A percentile compares a stretch with the other conserved stretches of the same genome.
These are phyloP conservation scores for Alternaria sp. DNA, from an alignment of 2,329 filamentous ascomycete species.

Conservation along the genomic window DNA sequence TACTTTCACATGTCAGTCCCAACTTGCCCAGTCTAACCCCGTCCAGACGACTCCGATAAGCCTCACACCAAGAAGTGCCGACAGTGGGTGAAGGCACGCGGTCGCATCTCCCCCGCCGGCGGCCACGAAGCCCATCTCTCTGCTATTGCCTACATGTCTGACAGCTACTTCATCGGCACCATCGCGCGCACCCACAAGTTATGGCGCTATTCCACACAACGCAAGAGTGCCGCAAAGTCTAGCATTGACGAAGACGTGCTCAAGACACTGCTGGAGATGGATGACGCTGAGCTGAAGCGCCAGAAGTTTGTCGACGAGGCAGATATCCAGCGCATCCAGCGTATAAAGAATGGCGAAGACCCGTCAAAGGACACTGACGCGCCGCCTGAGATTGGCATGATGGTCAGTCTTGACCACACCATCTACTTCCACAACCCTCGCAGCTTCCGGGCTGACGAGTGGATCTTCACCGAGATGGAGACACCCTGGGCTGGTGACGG, in stretches of 20 bases:
- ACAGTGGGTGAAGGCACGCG: slow-evolving; percentile 77
- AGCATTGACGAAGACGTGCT: slow-evolving; percentile 55
- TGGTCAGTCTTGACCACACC: slow-evolving; percentile 79
- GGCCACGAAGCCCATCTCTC: slow-evolving; percentile 83
- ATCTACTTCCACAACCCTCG: slow-evolving; percentile 64
- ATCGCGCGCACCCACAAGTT: slow-evolving; percentile 81
- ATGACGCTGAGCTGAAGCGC: slow-evolving; percentile 53
- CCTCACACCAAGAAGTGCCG: slow-evolving; percentile 72
- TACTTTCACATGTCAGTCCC: neutral
- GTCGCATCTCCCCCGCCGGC: slow-evolving; percentile 74
- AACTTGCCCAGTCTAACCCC: slow-evolving; percentile 24
- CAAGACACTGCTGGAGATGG: slow-evolving; percentile 55
- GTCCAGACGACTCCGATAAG: slow-evolving; percentile 54
- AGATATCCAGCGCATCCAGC: slow-evolving; percentile 56
- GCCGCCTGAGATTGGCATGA: slow-evolving; percentile 76
- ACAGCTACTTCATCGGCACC: slow-evolving; percentile 93
- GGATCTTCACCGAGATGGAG: slow-evolving; percentile 83
- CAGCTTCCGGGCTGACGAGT: slow-evolving; percentile 65
- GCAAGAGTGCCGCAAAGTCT: slow-evolving; percentile 46
- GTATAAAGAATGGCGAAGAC: slow-evolving; percentile 52
- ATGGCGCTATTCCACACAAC: slow-evolving; percentile 71
- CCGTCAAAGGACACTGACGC: slow-evolving; percentile 55
- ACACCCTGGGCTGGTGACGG: slow-evolving; percentile 83
- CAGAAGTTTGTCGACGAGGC: slow-evolving; percentile 58
- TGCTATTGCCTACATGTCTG: slow-evolving; percentile 91